Percentiles rank a stretch among this genome's conserved stretches.
These are phyloP conservation scores for Pyronema omphalodes DNA, from an alignment of 495 filamentous ascomycete genomes.

Conservation along the genomic window DNA sequence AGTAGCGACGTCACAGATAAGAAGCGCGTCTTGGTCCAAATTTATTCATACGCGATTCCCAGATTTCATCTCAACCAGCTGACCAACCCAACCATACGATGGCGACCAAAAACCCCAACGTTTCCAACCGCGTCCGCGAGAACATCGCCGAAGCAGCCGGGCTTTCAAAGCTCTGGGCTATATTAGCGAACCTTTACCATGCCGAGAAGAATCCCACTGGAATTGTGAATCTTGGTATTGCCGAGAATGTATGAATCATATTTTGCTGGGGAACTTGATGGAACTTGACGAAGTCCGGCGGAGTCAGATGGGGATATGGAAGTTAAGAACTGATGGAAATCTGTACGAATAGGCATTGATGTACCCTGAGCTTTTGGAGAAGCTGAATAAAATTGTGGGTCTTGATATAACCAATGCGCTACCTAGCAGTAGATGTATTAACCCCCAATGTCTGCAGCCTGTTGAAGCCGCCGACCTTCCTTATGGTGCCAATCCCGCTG, in stretches of 20 bases:
- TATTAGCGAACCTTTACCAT: not conserved
- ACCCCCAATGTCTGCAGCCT: not conserved
- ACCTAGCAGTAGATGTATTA: not conserved
- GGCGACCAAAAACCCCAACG: too few relatives aligned
- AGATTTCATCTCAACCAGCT: too few relatives aligned
- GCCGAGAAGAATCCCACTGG: not conserved
- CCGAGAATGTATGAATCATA: constrained; percentile 2
- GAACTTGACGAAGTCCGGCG: not conserved
- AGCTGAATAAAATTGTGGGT: constrained; percentile 2
- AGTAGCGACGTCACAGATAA: too few relatives aligned
- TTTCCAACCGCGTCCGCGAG: not conserved
- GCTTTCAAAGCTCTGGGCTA: not conserved
- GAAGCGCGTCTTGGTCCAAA: too few relatives aligned
- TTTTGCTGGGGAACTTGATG: too few relatives aligned
- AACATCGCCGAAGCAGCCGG: not conserved
- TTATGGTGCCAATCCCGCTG: constrained; percentile 1
- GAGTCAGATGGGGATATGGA: not conserved
- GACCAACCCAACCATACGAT: too few relatives aligned
- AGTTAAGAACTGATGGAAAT: constrained; percentile 4
- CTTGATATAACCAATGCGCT: not conserved
- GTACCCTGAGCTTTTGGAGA: constrained; percentile 1
- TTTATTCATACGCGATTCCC: too few relatives aligned
- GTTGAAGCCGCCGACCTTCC: not conserved
- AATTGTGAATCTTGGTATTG: constrained; percentile 5
- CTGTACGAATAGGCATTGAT: not conserved